Base-by-base conservation (phyloP, 2,329 filamentous ascomycete species). In the Diplodia intermedia region DNA sequence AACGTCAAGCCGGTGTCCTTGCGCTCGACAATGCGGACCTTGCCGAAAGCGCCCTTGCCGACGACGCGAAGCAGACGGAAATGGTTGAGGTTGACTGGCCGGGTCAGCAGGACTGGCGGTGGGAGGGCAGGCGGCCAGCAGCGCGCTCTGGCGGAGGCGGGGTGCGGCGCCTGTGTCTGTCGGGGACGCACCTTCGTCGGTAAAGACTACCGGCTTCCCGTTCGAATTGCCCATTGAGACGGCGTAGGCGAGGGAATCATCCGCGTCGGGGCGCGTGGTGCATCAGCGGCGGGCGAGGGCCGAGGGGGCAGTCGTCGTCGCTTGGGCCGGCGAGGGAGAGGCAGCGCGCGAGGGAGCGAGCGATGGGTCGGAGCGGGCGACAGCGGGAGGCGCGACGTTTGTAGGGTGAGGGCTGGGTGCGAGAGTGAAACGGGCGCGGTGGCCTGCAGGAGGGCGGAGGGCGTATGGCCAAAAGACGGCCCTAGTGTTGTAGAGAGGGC, bases 1-100 rank as follows among this genome's bases (percentile, higher is more conserved):
- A 99, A 99, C 2, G 94, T 94, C 75, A 98, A 82, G 68, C 90
- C 90, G 1, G 93, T 97, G 78, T 99, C 95, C 82, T 98, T 98
- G 73, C 94, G 89, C 85, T 99, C 95, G 77, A 99, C 95, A 73
- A 99, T 99, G 76, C 95, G 91, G 70, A 99, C 95, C 82, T 99
- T 99, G 76, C 95, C 95, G 84, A 99, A 99, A 68, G 95, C 95
- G 75, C 95, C 95, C 80, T 97, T 96, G 72, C 95, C 95, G 73
- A 99, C 95, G 71, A 99, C 95, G 77, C 95, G 90, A 72, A 98
- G 84, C 67, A 99, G 86, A 72, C 94, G 92, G 81, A 99, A 99
- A 82, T 99, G 95, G 77, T 97, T 97, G 74, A 99, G 89, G 80
- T 94, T 98, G 74, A 97, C 95, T 97, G 74, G 53, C 67, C 71